Conservation (phyloP, 306 rosid species). For the Geum urbanum region DNA sequence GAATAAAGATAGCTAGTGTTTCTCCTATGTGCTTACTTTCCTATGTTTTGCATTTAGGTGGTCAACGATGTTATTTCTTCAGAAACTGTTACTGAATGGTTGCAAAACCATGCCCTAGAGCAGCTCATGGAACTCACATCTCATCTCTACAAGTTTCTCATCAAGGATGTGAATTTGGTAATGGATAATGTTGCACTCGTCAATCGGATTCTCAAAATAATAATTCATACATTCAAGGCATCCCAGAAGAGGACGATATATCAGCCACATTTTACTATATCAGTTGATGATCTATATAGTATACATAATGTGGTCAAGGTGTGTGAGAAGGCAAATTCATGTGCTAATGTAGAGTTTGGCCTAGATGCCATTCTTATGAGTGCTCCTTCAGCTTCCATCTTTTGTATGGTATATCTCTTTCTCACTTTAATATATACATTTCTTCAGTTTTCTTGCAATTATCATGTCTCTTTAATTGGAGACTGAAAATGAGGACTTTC, state of each 20-base stretch:
- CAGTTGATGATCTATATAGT: slow-evolving; percentile 57
- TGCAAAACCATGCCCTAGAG: slow-evolving; percentile 71
- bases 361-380: slow-evolving; percentile 71
- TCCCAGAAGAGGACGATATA: slow-evolving; percentile 62
- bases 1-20: background rate
- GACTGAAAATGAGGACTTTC: background rate
- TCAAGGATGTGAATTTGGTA: slow-evolving; percentile 35
- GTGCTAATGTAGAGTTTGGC: slow-evolving; percentile 41
- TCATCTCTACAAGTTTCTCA: slow-evolving; percentile 48
- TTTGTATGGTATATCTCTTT: slow-evolving; percentile 50
- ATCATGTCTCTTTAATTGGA: background rate
- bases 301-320: slow-evolving; percentile 41
- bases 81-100: slow-evolving; percentile 64
- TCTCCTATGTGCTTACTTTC: slow-evolving; percentile 8
- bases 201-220: slow-evolving; percentile 49
- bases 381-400: slow-evolving; percentile 48
- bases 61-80: slow-evolving; percentile 54
- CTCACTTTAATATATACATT: slow-evolving; percentile 3
- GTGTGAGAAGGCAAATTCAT: slow-evolving; percentile 23
- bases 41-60: slow-evolving; percentile 44
- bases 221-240: slow-evolving; percentile 44
- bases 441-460: background rate
- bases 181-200: slow-evolving; percentile 40
- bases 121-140: slow-evolving; percentile 72
- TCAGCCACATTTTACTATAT: slow-evolving; percentile 75